Base-by-base conservation (phyloP, 73 alveolate species). In the Urostyla sp. region DNA sequence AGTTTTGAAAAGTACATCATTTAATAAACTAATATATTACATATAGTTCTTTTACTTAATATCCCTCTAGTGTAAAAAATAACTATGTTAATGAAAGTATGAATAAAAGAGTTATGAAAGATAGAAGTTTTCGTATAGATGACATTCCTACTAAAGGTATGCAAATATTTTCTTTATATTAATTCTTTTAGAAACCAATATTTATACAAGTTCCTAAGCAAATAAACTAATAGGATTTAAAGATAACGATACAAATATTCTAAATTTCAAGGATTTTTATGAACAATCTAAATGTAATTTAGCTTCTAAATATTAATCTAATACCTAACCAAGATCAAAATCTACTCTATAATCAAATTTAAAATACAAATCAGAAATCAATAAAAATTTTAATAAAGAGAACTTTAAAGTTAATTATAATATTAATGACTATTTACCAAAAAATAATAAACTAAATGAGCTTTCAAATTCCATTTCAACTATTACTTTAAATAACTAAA, bases 111-210 rank as follows among this genome's bases (percentile, higher is more conserved):
- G 11, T 27, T 55, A 6, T 13, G 4, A 59, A 31, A 15, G 57
- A 36, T 24, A 59, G 37, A 32, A 59, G 24, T 15, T 59, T 59
- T 11, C 32, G 31, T 6, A 4, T 59, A 2, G 76, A 59, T 59
- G 76, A 59, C n/a, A 59, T 59, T 20, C 76, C 76, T 13, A 59
- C 76, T 3, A 59, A 59, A 59, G 76, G 72, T 55, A 55, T 35
- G 76, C 7, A 11, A 15, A 18, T 2, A 30, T 56, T 26, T 6
- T 10, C 21, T 26, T 56, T 13, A 55, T 28, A 13, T 15, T 13
- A 6, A 59, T 1, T 32, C 37, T 6, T 24, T 11, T n/a, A n/a
- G n/a, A n/a, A n/a, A n/a, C n/a, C n/a, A n/a, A n/a, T n/a, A n/a
- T n/a, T n/a, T n/a, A n/a, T n/a, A n/a, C n/a, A n/a, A n/a, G n/a